Evolutionary conservation across 1,284 basidiomycete species (phyloP), one percentile per base, ranked within the genome.

Genomic region (Singerocomus inundabilis): DNA sequence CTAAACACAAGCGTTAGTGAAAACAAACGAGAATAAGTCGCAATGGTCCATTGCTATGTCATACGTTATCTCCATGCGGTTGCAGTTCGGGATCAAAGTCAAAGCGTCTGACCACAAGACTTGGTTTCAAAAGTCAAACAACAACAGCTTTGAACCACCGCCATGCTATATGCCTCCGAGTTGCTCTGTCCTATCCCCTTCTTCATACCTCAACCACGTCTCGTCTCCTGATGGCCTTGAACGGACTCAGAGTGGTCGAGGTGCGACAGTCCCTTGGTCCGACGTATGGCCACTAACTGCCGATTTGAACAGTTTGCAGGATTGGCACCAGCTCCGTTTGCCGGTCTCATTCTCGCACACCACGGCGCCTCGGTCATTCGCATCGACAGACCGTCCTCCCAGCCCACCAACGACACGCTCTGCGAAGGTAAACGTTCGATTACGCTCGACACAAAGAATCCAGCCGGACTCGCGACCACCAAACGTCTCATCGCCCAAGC

Each of bases 291-390:
- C 12, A 18, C 21, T 51, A 11, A 60, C 42, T 10, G 1, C 26
- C n/a, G 4, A 6, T 21, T 31, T 28, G 24, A 32, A 15, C 55
- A 93, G 85, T 91, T 93, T 60, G 89, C 85, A 25, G 91, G 90
- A n/a, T 74, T 93, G 13, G 91, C 89, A 6, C 91, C 91, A 2
- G 89, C 81, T 1, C 90, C 89, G 0, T 91, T 88, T 57, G 81
- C 88, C 8, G 88, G 87, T n/a, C 76, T 92, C 48, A 67, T 93
- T 38, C 77, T 93, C 31, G 84, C 89, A 8, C 90, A 93, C 70
- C 85, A 88, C 61, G 90, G 91, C 2, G 91, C 91, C 13, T 79
- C 79, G 45, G 90, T 93, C 31, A 79, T 81, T 36, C 84, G 91
- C 16, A 75, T 93, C 49, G 91, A 93, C 73, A 77, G 76, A 50